Evolutionary conservation across 2,329 filamentous ascomycete species (phyloP).

Genomic region (Albophoma yamanashiensis): DNA sequence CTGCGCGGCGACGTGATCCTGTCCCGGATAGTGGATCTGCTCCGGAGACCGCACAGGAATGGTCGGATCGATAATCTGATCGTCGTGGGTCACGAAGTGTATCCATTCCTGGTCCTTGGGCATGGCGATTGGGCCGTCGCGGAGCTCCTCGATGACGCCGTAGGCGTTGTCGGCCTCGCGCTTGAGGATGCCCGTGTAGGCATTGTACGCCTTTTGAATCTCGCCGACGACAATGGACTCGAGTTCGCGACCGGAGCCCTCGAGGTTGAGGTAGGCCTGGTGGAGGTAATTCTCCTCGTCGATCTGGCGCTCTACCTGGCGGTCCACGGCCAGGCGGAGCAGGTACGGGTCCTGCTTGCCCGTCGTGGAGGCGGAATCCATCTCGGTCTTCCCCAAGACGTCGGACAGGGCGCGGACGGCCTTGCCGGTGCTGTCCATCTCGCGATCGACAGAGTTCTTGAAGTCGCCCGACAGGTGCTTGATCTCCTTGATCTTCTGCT

Average conservation of each 20-base stretch:
- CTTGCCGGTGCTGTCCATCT: slow-evolving; percentile 75
- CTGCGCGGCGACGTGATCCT: slow-evolving; percentile 67
- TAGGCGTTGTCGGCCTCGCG: slow-evolving; percentile 79
- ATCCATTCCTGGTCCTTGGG: slow-evolving; percentile 90
- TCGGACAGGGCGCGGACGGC: slow-evolving; percentile 76
- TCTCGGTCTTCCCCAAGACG: slow-evolving; percentile 65
- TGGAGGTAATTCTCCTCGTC: slow-evolving; percentile 97
- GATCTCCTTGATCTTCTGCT: slow-evolving; percentile 98
- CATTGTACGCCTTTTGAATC: slow-evolving; percentile 96
- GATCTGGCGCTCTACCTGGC: slow-evolving; percentile 83
- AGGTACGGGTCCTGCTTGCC: slow-evolving; percentile 92
- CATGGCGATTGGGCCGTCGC: slow-evolving; percentile 80
- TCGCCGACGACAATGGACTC: slow-evolving; percentile 95
- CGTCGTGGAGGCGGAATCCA: slow-evolving; percentile 59
- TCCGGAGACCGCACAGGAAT: slow-evolving; percentile 68
- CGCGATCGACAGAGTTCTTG: slow-evolving; percentile 92
- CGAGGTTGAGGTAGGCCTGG: slow-evolving; percentile 88
- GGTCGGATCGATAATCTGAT: slow-evolving; percentile 78
- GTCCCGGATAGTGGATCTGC: slow-evolving; percentile 84
- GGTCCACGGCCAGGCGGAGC: slow-evolving; percentile 73
- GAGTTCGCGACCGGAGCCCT: slow-evolving; percentile 86
- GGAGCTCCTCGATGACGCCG: slow-evolving; percentile 67
- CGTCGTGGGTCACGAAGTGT: slow-evolving; percentile 66
- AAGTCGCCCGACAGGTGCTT: slow-evolving; percentile 89
- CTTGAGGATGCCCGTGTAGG: slow-evolving; percentile 83